Evolutionary conservation across 768 basidiomycete genomes (phyloP), one percentile per base, ranked within the genome.

Genomic region (Boletus reticuloceps): DNA sequence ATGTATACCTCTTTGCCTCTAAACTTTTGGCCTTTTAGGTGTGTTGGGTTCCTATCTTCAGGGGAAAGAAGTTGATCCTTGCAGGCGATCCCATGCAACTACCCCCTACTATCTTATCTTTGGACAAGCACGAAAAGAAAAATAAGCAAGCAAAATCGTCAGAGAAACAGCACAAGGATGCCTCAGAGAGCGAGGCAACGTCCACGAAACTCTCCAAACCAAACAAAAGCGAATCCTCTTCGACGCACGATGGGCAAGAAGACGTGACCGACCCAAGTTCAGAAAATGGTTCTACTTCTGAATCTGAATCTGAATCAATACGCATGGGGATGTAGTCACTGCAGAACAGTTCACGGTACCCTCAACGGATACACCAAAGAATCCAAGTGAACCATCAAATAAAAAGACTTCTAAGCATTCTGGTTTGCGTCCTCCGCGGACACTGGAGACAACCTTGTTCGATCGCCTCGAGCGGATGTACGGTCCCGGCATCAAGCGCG

Each of bases 11-110:
- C 8, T 42, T 29, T 20, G 10, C 4, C 4, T 4, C 50, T 62
- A 16, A 61, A 39, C 6, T 25, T 10, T 27, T 17, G 34, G 29
- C 25, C n/a, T 29, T 50, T 32, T 39, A 57, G 56, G 59, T 60
- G 36, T 98, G 94, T 73, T 98, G 96, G 94, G 83, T 98, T 32
- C 95, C 97, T 1, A 89, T 98, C 52, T 83, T 95, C 71, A 96
- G 95, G 69, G 89, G 85, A 1, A 88, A 86, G 74, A 96, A 94
- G 69, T 75, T 94, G 47, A 88, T 94, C 14, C 76, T 97, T 25
- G 95, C 95, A 2, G 96, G 96, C 0, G 96, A 98, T 71, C 95
- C 94, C 2, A 88, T 93, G 79, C 96, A 98, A 75, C 79, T 99
- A 5, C 94, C 94, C 0, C 96, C 96, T 0, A 99, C 96, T 0